phyloP scores from a whole-genome alignment of 257 asterid species.

The Nemophila menziesii region DNA sequence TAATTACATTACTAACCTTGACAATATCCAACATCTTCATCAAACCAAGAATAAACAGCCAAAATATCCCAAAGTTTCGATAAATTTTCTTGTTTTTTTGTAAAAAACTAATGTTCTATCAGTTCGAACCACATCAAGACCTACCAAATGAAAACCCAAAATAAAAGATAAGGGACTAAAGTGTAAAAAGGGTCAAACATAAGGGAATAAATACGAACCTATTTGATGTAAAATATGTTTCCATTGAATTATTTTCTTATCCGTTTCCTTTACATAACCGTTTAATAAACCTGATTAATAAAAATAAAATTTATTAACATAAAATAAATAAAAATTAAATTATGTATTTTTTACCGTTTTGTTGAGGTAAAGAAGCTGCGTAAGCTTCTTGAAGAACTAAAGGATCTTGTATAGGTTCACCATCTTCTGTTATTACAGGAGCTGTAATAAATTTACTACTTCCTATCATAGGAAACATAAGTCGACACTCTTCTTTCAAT shows the following conservation, averaged over 20 bases:
- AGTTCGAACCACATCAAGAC: slow-evolving; percentile 87
- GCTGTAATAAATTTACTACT: slow-evolving; percentile 84
- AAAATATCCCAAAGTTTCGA: slow-evolving; percentile 86
- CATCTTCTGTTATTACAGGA: slow-evolving; percentile 77
- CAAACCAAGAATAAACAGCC: slow-evolving; percentile 83
- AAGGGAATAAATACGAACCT: slow-evolving; percentile 38
- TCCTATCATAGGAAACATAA: slow-evolving; percentile 84
- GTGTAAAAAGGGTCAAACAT: slow-evolving; percentile 3
- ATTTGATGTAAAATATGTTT: slow-evolving; percentile 85
- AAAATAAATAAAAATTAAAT: neutral
- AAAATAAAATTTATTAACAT: neutral
- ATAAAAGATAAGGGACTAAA: slow-evolving; percentile 6
- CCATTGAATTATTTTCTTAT: slow-evolving; percentile 84
- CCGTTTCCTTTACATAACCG: slow-evolving; percentile 23
- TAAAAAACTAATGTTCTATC: slow-evolving; percentile 70
- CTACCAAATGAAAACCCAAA: slow-evolving; percentile 29
- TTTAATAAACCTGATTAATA: slow-evolving; percentile 13
- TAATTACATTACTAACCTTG: slow-evolving; percentile 52
- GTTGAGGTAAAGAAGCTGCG: slow-evolving; percentile 7
- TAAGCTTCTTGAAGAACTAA: slow-evolving; percentile 67
- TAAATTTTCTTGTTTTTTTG: slow-evolving; percentile 66
- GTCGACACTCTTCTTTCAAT: slow-evolving; percentile 68
- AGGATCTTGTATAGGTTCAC: slow-evolving; percentile 77
- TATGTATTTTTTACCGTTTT: slow-evolving; percentile 16
- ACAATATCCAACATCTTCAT: slow-evolving; percentile 79